Evolutionary conservation across 2,329 filamentous ascomycete genomes (phyloP).

Genomic region (Penicillium sp.): DNA sequence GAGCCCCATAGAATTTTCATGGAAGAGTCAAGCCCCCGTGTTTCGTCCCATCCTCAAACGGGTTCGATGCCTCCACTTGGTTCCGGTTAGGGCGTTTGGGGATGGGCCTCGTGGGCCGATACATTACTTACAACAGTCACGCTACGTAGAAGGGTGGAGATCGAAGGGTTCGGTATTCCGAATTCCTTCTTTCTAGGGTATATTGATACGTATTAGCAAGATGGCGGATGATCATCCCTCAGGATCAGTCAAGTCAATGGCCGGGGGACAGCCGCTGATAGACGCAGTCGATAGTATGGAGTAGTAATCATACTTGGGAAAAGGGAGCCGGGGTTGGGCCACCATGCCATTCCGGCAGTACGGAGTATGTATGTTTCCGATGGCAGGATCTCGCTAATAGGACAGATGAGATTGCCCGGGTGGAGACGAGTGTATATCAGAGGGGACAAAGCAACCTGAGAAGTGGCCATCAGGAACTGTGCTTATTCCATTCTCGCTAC

Average conservation of each 20-base stretch:
- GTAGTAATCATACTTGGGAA: too few species aligned
- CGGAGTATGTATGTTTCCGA: not conserved
- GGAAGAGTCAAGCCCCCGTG: slow-evolving; percentile 5
- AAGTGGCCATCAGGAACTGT: not conserved
- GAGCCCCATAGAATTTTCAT: slow-evolving; percentile 5
- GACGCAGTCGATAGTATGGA: too few species aligned
- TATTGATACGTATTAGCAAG: too few species aligned
- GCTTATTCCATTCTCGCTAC: not conserved
- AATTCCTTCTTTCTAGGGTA: too few species aligned
- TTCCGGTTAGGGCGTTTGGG: slow-evolving; percentile 2
- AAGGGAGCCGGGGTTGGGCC: not conserved
- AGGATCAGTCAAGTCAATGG: not conserved
- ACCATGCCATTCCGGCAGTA: not conserved
- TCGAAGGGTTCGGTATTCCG: too few species aligned
- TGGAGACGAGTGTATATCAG: not conserved
- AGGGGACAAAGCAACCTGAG: not conserved
- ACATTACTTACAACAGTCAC: too few species aligned
- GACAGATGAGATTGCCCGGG: not conserved
- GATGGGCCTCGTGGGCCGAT: not conserved
- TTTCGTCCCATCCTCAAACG: slow-evolving; percentile 1
- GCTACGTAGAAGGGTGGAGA: not conserved
- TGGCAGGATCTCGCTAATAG: not conserved
- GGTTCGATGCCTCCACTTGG: slow-evolving; percentile 1
- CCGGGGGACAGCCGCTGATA: too few species aligned
- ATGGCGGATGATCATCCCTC: not conserved